Evolutionary conservation across 2,329 filamentous ascomycete species (phyloP).

Genomic region (Penicillium sp.): DNA sequence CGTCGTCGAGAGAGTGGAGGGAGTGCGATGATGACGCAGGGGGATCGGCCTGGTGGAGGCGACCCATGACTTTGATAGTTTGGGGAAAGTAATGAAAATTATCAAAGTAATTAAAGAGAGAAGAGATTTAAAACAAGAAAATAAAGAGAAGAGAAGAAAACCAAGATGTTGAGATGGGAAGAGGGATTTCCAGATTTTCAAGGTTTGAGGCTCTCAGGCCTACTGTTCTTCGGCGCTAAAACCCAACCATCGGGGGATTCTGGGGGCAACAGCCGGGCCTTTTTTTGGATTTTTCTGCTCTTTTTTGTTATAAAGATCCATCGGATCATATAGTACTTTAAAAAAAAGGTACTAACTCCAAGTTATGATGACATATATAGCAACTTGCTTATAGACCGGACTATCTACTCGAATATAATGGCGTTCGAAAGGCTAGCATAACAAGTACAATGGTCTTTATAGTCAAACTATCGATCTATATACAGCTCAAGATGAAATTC

Average conservation of each 20-base stretch:
- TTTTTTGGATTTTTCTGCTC: no score
- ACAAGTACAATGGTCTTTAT: background rate
- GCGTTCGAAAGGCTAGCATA: background rate
- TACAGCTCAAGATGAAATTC: background rate
- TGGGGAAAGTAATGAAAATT: background rate
- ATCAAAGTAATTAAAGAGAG: background rate
- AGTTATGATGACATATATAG: no score
- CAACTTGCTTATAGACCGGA: no score
- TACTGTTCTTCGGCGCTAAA: background rate
- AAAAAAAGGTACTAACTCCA: no score
- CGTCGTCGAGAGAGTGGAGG: conserved; percentile 19
- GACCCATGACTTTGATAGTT: conserved; percentile 12
- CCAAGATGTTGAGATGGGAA: background rate
- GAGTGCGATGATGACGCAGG: conserved; percentile 20
- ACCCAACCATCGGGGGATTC: no score
- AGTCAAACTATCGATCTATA: background rate
- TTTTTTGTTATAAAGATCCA: no score
- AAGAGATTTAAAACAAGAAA: background rate
- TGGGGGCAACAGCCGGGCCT: no score
- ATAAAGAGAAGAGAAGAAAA: background rate
- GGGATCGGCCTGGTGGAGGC: conserved; percentile 12
- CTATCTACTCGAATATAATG: no score
- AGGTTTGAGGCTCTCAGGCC: background rate
- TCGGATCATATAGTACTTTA: no score
- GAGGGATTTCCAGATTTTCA: background rate